phyloP scores from a whole-genome alignment of 305 asterid genomes.

The Fraxinus nigra region DNA sequence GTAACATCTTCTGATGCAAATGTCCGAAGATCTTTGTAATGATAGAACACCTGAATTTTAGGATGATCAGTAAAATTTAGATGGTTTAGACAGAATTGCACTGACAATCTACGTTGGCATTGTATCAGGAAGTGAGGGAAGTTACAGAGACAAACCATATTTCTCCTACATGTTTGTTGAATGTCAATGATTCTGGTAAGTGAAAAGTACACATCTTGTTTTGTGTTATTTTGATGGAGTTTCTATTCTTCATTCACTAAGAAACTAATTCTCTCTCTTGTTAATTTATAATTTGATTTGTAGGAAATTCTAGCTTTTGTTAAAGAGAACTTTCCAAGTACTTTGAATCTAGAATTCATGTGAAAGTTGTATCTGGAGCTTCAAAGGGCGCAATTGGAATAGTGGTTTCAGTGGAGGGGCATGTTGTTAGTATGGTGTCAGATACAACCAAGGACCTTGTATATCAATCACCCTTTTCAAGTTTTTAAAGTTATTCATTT shows the following conservation, averaged over 20 bases:
- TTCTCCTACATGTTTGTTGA: conserved; percentile 88
- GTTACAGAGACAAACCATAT: conserved; percentile 77
- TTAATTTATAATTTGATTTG: conserved; percentile 11
- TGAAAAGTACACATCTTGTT: conserved; percentile 4
- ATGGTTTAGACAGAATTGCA: too few species aligned
- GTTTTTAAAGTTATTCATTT: background rate
- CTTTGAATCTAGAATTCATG: conserved; percentile 90
- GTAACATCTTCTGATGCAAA: too few species aligned
- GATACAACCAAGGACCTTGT: conserved; percentile 95
- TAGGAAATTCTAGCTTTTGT: conserved; percentile 74
- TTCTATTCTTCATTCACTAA: conserved; percentile 9
- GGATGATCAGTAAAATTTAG: too few species aligned
- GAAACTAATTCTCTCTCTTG: conserved; percentile 6
- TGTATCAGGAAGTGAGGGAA: conserved; percentile 83
- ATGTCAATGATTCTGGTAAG: conserved; percentile 80
- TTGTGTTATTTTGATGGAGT: background rate
- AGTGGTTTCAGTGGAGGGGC: conserved; percentile 90
- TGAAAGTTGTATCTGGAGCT: conserved; percentile 84
- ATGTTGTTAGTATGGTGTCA: conserved; percentile 85
- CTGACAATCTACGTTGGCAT: conserved; percentile 10
- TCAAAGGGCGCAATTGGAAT: conserved; percentile 92
- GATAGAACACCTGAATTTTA: too few species aligned
- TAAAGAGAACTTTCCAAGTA: conserved; percentile 86
- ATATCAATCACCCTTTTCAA: conserved; percentile 23
- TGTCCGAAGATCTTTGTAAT: too few species aligned